Evolutionary conservation across 1,139 yeast genomes (phyloP).

Genomic region (Hanseniaspora gamundiae): DNA sequence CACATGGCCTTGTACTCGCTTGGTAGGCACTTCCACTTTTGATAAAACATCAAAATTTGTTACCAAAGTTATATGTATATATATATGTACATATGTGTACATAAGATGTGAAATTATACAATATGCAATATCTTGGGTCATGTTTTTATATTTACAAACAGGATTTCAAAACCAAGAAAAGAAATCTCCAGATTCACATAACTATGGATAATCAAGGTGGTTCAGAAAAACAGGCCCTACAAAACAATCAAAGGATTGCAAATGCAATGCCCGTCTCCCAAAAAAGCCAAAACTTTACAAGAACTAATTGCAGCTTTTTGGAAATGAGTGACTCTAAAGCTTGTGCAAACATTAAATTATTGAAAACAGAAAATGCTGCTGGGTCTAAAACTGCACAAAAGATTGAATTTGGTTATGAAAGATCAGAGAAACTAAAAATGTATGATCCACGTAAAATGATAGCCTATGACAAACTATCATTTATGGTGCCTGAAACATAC

Average conservation of each 20-base stretch:
- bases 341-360: too few relatives aligned
- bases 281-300: not conserved
- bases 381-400: not conserved
- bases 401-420: not conserved
- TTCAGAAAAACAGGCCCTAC: not conserved
- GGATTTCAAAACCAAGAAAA: not conserved
- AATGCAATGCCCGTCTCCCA: not conserved
- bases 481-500: constrained; percentile 57
- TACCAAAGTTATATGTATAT: too few relatives aligned
- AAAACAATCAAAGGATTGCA: not conserved
- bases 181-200: not conserved
- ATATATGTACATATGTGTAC: too few relatives aligned
- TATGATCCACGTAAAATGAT: constrained; percentile 1
- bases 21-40: too few relatives aligned
- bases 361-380: too few relatives aligned
- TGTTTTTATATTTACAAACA: too few relatives aligned
- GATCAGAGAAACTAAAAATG: not conserved
- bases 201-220: not conserved
- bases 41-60: too few relatives aligned
- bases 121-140: too few relatives aligned
- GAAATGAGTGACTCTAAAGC: not conserved
- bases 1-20: too few relatives aligned
- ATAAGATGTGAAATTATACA: too few relatives aligned
- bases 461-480: constrained; percentile 34
- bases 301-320: not conserved